Base-by-base conservation (phyloP, 2,329 filamentous ascomycete species). In the Trichoderma koningiopsis region DNA sequence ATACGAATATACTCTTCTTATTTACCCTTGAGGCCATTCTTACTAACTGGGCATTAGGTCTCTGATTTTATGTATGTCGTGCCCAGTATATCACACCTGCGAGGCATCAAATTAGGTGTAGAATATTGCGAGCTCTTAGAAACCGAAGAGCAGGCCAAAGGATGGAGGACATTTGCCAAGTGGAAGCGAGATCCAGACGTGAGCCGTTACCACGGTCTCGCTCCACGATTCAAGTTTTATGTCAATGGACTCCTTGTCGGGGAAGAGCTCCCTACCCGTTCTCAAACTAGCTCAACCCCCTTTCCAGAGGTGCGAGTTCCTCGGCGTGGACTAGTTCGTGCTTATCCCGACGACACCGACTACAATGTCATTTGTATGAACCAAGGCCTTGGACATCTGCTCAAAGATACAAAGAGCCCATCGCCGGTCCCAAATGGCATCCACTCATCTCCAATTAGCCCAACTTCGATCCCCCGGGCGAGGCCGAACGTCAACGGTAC, bases 61-160 rank as follows among this genome's bases (percentile, higher is more conserved):
- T 88, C 87, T 35, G 89, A 91, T 72, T 83, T 91, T 69, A 84
- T 91, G 80, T 85, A 82, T 71, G 83, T 86, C 53, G 79, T 90
- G 13, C 84, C 88, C 5, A 86, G 80, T 65, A 83, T 88, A 68
- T 83, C 87, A 35, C 88, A 91, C 74, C 82, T 91, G 24, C 84
- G 83, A 63, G 81, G 84, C 69, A 73, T 90, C 64, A 83, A 82
- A 72, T 81, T 91, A 62, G 81, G 83, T 10, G 83, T 91, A 60
- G 83, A 85, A 61, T 91, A 91, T 73, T 83, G 85, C 61, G 89
- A 91, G 76, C 79, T 88, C 13, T 80, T 86, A 14, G 86, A 88
- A 73, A 79, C 80, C 43, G 85, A 87, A 72, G 78, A 78, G 6
- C 80, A 84, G 70, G 76, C 82, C 24, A 73, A 75, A n/a, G 79